Percentiles rank a stretch among this genome's conserved stretches.
These are phyloP conservation scores for Salvia splendens DNA, from an alignment of 257 asterid species.

Conservation along the genomic window DNA sequence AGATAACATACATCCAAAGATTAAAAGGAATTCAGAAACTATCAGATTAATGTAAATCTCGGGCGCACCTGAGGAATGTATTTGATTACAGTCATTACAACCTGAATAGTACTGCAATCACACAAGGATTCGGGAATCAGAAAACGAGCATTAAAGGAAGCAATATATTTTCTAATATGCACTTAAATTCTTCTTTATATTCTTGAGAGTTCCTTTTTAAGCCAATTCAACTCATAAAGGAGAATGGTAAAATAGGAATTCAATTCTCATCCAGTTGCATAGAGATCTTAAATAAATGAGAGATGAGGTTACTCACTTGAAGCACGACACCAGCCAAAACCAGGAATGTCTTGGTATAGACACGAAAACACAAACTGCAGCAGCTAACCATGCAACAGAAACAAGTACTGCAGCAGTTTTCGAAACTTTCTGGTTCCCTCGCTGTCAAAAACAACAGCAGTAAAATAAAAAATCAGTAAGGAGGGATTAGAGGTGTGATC, in stretches of 20 bases:
- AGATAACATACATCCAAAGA: not conserved
- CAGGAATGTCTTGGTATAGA: conserved; percentile 77
- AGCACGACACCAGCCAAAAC: conserved; percentile 88
- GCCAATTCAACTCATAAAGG: not conserved
- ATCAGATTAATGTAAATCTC: not conserved
- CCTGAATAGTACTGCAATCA: conserved; percentile 74
- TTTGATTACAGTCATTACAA: conserved; percentile 82
- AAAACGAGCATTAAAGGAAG: not conserved
- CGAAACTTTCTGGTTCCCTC: conserved; percentile 81
- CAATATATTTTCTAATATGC: not conserved
- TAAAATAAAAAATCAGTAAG: not conserved
- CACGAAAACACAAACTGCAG: conserved; percentile 66
- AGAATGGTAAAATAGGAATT: not conserved
- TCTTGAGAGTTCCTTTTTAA: not conserved
- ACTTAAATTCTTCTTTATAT: not conserved
- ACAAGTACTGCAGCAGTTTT: conserved; percentile 50
- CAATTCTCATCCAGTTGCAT: not conserved
- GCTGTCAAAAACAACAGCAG: conserved; percentile 45
- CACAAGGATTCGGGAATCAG: not conserved
- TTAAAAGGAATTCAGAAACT: not conserved
- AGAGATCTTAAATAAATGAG: not conserved
- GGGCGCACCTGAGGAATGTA: conserved; percentile 88
- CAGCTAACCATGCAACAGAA: conserved; percentile 59
- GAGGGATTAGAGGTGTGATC: not conserved
- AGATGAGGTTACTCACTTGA: conserved; percentile 63